Evolutionary conservation across 352 stramenopile genomes (phyloP).

Genomic region (Globisporangium cylindrosporum): DNA sequence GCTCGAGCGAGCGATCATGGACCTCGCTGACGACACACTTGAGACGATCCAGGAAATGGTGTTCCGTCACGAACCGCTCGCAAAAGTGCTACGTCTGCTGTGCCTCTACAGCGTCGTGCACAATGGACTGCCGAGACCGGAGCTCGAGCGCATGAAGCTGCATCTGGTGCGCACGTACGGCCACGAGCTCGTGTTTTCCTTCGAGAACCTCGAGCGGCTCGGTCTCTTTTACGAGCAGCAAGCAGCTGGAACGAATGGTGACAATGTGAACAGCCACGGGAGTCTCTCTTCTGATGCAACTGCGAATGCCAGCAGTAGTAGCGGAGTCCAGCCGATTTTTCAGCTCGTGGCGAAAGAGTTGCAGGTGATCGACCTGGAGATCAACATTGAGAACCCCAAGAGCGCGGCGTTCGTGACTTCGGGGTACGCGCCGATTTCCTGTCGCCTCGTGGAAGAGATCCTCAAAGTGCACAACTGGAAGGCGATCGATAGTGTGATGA

Average conservation of each 20-base stretch:
- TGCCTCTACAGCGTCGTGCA: conserved; percentile 61
- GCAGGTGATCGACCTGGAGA: conserved; percentile 50
- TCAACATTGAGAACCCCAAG: conserved; percentile 51
- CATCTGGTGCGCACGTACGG: conserved; percentile 70
- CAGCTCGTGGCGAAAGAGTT: conserved; percentile 29
- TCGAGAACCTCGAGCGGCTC: conserved; percentile 55
- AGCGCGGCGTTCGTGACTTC: conserved; percentile 68
- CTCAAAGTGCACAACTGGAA: conserved; percentile 49
- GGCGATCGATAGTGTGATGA: conserved; percentile 46
- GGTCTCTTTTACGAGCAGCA: conserved; percentile 41
- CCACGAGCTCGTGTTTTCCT: conserved; percentile 68
- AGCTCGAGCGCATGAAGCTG: conserved; percentile 49
- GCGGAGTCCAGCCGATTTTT: conserved; percentile 23
- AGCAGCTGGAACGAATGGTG: background rate
- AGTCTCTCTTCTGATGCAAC: background rate
- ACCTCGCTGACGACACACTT: conserved; percentile 31
- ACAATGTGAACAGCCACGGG: background rate
- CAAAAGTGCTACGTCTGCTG: conserved; percentile 55
- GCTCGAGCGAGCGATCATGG: conserved; percentile 68
- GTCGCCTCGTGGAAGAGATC: conserved; percentile 64
- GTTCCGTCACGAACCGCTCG: conserved; percentile 46
- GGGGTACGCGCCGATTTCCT: conserved; percentile 69
- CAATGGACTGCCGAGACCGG: conserved; percentile 31
- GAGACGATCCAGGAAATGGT: conserved; percentile 61
- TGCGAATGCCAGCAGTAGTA: background rate